Base-by-base conservation (phyloP, 257 asterid genomes). In the Rehmannia glutinosa region DNA sequence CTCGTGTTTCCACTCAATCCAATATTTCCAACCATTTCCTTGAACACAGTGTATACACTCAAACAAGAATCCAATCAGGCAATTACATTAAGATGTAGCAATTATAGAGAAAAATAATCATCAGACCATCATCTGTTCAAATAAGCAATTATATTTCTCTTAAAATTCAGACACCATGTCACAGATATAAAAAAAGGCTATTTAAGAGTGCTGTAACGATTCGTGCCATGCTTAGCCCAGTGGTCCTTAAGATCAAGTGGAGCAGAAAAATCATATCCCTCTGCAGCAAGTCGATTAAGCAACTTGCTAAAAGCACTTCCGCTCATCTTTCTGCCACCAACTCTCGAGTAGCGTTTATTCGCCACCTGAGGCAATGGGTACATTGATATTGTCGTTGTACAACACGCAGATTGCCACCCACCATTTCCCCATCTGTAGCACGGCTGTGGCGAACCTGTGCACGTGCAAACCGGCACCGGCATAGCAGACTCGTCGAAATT, bases 371-470 rank as follows among this genome's bases (percentile, higher is more conserved):
- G 96, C 69, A 90, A 51, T 0, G 97, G 97, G 57, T 90, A 90
- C 96, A 86, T 84, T 10, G 97, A 90, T 27, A 90, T 84, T 5
- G 95, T 77, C 10, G 95, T 90, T 11, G 96, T 90, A 45, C 97
- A 90, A 81, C 97, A 90, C 20, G 96, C 97, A 0, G 97, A 90
- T 32, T 90, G 97, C 97, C 97, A 90, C 42, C 97, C 97, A 3
- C 96, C 97, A 10, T 77, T 88, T 16, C 97, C 97, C 97, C 97
- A 90, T 73, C 91, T 87, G 51, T 90, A 90, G 83, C 97, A 90
- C 8, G 95, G 97, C 74, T 88, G 97, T 7, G 97, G 97, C 0
- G 94, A 79, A 5, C 97, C 96, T 10, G 97, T 90, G 84, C 97
- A 90, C 8, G 96, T 74, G 77, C 97, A 90, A 38, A 90, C 92